A percentile compares a stretch with the other conserved stretches of the same genome.
These are phyloP conservation scores for Penicillium hordei DNA, from an alignment of 2,329 filamentous ascomycete genomes.

Conservation along the genomic window DNA sequence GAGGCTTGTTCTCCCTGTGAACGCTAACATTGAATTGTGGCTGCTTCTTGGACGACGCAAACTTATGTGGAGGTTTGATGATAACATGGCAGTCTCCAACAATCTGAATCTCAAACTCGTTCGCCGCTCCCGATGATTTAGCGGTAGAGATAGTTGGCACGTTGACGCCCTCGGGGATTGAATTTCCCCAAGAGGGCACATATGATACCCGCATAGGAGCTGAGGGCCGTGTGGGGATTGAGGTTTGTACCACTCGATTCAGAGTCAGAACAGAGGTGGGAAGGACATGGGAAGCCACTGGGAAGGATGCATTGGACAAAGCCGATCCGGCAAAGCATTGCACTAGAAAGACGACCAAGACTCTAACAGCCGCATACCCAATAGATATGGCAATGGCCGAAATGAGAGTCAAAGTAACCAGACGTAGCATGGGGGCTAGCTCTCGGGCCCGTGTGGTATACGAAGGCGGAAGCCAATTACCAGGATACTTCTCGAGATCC, in stretches of 20 bases:
- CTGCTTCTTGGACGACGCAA: constrained; percentile 45
- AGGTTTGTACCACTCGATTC: constrained; percentile 22
- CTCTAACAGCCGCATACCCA: constrained; percentile 33
- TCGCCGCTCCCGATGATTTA: constrained; percentile 31
- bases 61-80: constrained; percentile 50
- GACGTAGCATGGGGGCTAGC: constrained; percentile 28
- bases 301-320: constrained; percentile 21
- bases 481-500: constrained; percentile 28
- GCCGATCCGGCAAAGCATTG: constrained; percentile 28
- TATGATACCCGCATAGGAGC: constrained; percentile 20
- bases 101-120: constrained; percentile 54
- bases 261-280: constrained; percentile 25
- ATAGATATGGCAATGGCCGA: constrained; percentile 31
- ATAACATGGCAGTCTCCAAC: constrained; percentile 56
- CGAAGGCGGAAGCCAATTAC: constrained; percentile 25
- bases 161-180: constrained; percentile 29
- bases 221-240: constrained; percentile 26
- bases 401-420: constrained; percentile 30
- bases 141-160: constrained; percentile 25
- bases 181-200: constrained; percentile 17
- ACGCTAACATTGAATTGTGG: constrained; percentile 53
- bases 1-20: constrained; percentile 41
- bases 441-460: constrained; percentile 24
- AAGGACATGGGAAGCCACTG: constrained; percentile 16
- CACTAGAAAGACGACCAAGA: constrained; percentile 25